Conservation (phyloP, 257 asterid species). For the Ophiorrhiza pumila region DNA sequence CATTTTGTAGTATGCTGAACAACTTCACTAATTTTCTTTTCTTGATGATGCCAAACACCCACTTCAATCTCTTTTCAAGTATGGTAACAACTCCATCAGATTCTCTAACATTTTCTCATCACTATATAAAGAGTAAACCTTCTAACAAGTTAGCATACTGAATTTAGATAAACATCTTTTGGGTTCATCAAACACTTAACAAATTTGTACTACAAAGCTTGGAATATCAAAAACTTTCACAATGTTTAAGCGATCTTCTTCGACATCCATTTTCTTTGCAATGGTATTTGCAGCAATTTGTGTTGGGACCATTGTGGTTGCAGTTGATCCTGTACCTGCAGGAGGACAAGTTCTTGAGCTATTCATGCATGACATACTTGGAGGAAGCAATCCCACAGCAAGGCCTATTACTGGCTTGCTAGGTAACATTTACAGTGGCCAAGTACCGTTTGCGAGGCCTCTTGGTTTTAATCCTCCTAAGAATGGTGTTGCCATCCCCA, state of each 20-base stretch:
- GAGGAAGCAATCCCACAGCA: conserved; percentile 88
- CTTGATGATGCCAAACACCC: conserved; percentile 7
- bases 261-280: conserved; percentile 24
- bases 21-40: conserved; percentile 8
- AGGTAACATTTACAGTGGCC: conserved; percentile 89
- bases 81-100: conserved; percentile 29
- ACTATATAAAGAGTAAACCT: conserved; percentile 11
- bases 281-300: conserved; percentile 31
- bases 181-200: not conserved
- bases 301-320: conserved; percentile 18
- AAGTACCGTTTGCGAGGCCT: conserved; percentile 82
- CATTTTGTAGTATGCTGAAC: conserved; percentile 1
- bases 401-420: conserved; percentile 73
- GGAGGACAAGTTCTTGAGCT: conserved; percentile 51
- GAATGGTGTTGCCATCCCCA: conserved; percentile 69
- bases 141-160: conserved; percentile 11
- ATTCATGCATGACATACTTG: conserved; percentile 87
- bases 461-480: conserved; percentile 67
- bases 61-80: conserved; percentile 8
- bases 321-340: conserved; percentile 30
- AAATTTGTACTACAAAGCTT: not conserved
- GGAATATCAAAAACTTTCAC: conserved; percentile 4
- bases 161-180: not conserved
- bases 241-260: conserved; percentile 37
- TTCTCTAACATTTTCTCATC: not conserved